Conservation (phyloP, 495 filamentous ascomycete species). For the Umbilicaria muhlenbergii region DNA sequence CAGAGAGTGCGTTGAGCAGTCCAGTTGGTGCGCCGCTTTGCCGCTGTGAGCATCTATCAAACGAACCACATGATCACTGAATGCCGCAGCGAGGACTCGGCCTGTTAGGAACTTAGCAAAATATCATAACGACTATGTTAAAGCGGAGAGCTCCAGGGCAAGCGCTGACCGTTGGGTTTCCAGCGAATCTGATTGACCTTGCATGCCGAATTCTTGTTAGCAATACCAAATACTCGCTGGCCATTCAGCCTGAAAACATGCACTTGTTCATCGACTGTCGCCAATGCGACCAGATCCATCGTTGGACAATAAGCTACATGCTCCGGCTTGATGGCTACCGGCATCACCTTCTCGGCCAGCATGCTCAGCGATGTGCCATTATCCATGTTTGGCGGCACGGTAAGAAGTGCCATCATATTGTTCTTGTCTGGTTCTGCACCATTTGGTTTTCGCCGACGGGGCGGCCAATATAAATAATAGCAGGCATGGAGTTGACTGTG, state of each 20-base stretch:
- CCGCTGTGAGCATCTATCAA: slow-evolving; percentile 60
- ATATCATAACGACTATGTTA: too few relatives aligned
- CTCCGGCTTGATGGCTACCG: slow-evolving; percentile 35
- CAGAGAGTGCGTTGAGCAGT: slow-evolving; percentile 21
- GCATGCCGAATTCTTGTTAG: slow-evolving; percentile 25
- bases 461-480: too few relatives aligned
- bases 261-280: slow-evolving; percentile 46
- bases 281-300: slow-evolving; percentile 64
- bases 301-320: slow-evolving; percentile 62
- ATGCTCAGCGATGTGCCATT: neutral
- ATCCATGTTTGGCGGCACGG: too few relatives aligned
- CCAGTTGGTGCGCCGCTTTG: slow-evolving; percentile 60
- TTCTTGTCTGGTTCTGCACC: too few relatives aligned
- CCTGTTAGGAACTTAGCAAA: slow-evolving; percentile 21
- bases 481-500: too few relatives aligned
- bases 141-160: neutral
- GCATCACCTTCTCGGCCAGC: slow-evolving; percentile 39
- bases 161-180: slow-evolving; percentile 60
- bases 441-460: too few relatives aligned
- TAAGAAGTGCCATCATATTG: too few relatives aligned
- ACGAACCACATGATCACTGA: slow-evolving; percentile 54
- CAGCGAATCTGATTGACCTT: slow-evolving; percentile 45
- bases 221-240: slow-evolving; percentile 49
- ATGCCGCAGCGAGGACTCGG: slow-evolving; percentile 61
- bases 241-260: slow-evolving; percentile 53